A percentile compares a stretch with the other conserved stretches of the same genome.
Evolutionary conservation across 2,329 filamentous ascomycete genomes (phyloP).

Genomic region (Penicillium olsonii): DNA sequence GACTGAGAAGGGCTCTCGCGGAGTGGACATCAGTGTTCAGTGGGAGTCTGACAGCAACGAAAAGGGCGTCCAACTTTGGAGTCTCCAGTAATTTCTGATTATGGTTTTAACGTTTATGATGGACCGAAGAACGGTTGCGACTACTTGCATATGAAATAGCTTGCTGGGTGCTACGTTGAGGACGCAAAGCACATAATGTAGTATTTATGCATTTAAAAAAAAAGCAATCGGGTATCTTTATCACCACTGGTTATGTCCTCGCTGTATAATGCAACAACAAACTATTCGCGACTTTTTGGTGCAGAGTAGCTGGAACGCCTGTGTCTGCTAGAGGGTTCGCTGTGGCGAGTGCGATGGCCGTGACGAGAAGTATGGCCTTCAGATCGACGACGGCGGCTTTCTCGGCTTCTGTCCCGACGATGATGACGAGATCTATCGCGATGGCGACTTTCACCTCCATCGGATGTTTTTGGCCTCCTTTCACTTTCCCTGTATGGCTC

Average conservation of each 20-base stretch:
- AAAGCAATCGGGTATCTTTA: constrained; percentile 4
- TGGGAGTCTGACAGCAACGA: constrained; percentile 57
- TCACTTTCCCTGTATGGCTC: constrained; percentile 20
- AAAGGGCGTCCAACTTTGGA: constrained; percentile 45
- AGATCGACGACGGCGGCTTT: constrained; percentile 13
- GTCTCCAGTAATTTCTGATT: constrained; percentile 35
- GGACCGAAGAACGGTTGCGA: constrained; percentile 9
- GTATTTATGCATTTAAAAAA: neutral
- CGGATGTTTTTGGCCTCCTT: constrained; percentile 22
- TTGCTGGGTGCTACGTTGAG: neutral
- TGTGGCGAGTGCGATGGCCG: constrained; percentile 19
- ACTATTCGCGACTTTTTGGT: neutral
- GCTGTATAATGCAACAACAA: too few species aligned
- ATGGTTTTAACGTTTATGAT: constrained; percentile 10
- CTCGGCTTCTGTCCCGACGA: constrained; percentile 20
- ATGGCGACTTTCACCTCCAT: constrained; percentile 21
- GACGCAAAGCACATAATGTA: neutral
- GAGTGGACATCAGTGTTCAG: constrained; percentile 63
- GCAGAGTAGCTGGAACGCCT: constrained; percentile 10
- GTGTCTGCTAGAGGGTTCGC: constrained; percentile 10
- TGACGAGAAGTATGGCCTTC: constrained; percentile 18
- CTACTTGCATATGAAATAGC: constrained; percentile 6
- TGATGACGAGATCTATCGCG: constrained; percentile 12
- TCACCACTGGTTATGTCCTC: neutral
- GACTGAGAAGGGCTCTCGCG: constrained; percentile 68